Evolutionary conservation across 2,329 filamentous ascomycete species (phyloP), one percentile per base, ranked within the genome.

Genomic region (Beauveria sp.): DNA sequence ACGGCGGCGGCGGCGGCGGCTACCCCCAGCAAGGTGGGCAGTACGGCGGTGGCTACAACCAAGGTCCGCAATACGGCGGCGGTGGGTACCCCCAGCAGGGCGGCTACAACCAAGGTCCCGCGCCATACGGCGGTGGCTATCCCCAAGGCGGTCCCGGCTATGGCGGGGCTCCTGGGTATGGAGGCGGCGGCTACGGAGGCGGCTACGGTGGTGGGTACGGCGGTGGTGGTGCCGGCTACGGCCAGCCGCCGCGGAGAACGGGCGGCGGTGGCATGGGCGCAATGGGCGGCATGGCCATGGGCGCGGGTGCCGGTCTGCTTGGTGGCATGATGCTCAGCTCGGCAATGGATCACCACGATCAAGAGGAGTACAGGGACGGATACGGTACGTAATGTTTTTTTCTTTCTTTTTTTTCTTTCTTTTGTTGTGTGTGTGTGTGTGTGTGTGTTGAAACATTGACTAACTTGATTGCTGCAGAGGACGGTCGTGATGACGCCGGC

Each of bases 241-340:
- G 34, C 34, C 72, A 76, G 61, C 79, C 76, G 63, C 79, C 78
- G 67, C 66, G 72, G 52, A 75, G 74, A 26, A 76, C 77, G 34
- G 76, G 79, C 5, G 81, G 81, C 2, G 78, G 66, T 63, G 65
- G 65, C 59, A 65, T 65, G 61, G 72, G 73, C 55, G 75, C 77
- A 28, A 56, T 61, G 52, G 75, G 73, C 50, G 72, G 73, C 41
- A 67, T 71, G 67, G 90, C 90, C n/a, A 80, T 83, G 63, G 84
- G 81, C 1, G 91, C 90, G 4, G 92, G 91, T 66, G 92, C 88
- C 64, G 92, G 92, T 72, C 70, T 96, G 70, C 68, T 96, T 1
- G 92, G 91, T 67, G 92, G 92, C 60, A 83, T 85, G 64, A 64
- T 96, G 68, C 73, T 96, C 37, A 87, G 81, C 2, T 79, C 88